Evolutionary conservation across 257 asterid genomes (phyloP).

Genomic region (Capsicum rhomboideum): DNA sequence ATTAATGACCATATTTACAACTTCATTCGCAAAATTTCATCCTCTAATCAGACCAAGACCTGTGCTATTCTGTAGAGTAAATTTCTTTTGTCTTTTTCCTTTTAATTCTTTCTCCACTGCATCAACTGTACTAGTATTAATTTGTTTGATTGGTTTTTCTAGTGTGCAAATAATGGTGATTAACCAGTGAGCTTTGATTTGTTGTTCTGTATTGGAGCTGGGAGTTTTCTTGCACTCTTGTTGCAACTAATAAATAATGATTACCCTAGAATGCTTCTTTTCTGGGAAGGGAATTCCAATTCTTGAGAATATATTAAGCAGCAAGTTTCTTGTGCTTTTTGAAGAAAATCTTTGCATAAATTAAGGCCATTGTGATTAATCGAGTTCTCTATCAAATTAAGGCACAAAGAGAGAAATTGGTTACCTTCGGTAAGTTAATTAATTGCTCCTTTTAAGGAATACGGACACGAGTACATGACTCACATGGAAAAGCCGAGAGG

Average conservation of each 20-base stretch:
- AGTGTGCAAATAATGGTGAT: neutral
- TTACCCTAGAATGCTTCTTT: neutral
- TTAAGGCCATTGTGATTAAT: neutral
- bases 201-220: neutral
- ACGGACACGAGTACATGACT: neutral
- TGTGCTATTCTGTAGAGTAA: neutral
- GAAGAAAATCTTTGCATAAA: neutral
- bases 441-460: neutral
- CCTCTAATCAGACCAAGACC: neutral
- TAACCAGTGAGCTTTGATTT: neutral
- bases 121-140: neutral
- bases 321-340: neutral
- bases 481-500: neutral
- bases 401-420: neutral
- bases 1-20: slow-evolving; percentile 44
- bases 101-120: neutral
- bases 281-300: neutral
- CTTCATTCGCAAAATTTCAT: slow-evolving; percentile 23
- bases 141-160: neutral
- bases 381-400: neutral
- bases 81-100: neutral
- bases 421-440: neutral
- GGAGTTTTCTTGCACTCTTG: neutral
- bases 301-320: neutral
- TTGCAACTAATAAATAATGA: neutral